A percentile compares a stretch with the other conserved stretches of the same genome.
phyloP scores from a whole-genome alignment of 176 grass and related monocot species.

The Oropetium thomaeum region DNA sequence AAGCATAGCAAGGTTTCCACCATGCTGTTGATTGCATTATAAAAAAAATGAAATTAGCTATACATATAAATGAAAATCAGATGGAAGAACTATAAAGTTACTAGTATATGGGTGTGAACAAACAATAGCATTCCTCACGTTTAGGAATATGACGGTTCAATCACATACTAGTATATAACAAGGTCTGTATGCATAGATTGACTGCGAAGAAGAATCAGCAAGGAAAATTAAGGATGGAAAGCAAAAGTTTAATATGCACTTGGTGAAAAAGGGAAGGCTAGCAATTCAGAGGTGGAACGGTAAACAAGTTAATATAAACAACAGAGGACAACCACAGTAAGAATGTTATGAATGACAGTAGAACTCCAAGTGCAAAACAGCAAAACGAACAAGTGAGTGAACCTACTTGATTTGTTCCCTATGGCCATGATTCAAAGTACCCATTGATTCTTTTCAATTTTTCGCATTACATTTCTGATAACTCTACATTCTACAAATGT shows the following conservation, averaged over 20 bases:
- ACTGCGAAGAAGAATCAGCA: not conserved
- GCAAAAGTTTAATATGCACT: not conserved
- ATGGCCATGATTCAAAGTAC: not conserved
- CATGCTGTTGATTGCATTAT: slow-evolving; percentile 31
- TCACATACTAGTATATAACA: not conserved
- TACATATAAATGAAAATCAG: not conserved
- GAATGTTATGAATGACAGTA: not conserved
- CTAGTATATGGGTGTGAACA: not conserved
- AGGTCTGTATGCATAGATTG: not conserved
- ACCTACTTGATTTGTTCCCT: not conserved
- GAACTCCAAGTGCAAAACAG: not conserved
- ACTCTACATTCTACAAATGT: not conserved
- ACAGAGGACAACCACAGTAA: not conserved
- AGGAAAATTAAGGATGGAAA: not conserved
- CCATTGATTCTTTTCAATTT: not conserved
- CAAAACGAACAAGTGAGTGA: not conserved
- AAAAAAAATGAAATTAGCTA: slow-evolving; percentile 4
- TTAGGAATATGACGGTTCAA: not conserved
- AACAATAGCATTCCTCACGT: not conserved
- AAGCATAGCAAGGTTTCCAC: slow-evolving; percentile 73
- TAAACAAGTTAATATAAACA: not conserved
- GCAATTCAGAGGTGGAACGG: not conserved
- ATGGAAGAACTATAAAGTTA: not conserved
- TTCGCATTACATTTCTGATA: not conserved
- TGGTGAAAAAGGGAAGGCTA: not conserved